Base-by-base conservation (phyloP, 2,329 filamentous ascomycete genomes). In the Neodidymelliopsis sp. region DNA sequence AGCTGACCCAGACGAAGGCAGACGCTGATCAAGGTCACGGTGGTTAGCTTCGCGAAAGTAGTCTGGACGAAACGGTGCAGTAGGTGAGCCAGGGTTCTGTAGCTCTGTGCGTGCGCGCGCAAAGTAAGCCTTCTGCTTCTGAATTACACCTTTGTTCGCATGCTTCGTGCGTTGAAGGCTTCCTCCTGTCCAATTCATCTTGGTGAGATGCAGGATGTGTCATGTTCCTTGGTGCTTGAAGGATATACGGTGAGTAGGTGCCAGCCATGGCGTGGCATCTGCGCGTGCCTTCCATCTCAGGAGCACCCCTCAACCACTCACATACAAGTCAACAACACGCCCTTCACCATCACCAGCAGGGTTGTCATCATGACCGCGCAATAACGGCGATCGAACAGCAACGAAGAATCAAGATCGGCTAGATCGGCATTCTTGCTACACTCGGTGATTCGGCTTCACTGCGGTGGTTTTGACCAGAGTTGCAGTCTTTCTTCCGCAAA, bases 131-230 rank as follows among this genome's bases (percentile, higher is more conserved):
- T 73, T 78, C 56, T 80, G 77, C 51, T 69, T 72, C 47, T 74
- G 70, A 4, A 70, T 23, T 12, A 67, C 57, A 12, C 69, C 63
- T 44, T 71, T 72, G 48, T 67, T 66, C 22, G 67, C 69, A 36
- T 69, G 70, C 40, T 66, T 72, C 20, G 63, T 70, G 38, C 72
- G 68, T 50, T 73, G 73, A 23, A 75, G 57, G 20, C 69, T 71
- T 4, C 78, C 78, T 20, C 78, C 78, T 0, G 75, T 79, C 78
- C 78, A 80, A 45, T 79, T 78, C 78, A 80, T 80, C 11, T 29
- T 34, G 25, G 27, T 2, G 11, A 18, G 10, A 12, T 4, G 23
- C 15, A 4, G 22, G 13, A 29, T 24, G 15, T 29, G 13, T 13
- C 20, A 28, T 27, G 39, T 23, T 23, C 7, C 15, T 28, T 20